A percentile compares a stretch with the other conserved stretches of the same genome.
Conservation (phyloP, 495 filamentous ascomycete genomes). For the Penicillium argentinense region DNA sequence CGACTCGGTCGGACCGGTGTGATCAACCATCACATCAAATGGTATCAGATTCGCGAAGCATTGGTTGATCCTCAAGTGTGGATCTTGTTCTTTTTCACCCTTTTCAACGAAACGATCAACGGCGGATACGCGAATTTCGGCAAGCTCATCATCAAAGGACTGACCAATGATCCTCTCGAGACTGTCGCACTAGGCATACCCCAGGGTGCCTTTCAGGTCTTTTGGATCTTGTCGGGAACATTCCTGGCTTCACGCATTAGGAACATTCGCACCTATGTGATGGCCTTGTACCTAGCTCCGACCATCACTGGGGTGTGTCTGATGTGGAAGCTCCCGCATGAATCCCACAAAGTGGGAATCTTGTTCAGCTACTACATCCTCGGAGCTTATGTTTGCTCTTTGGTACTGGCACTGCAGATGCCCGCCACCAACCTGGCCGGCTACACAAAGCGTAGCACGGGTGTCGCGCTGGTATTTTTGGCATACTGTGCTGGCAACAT, state of each 20-base stretch:
- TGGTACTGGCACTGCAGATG: slow-evolving; percentile 43
- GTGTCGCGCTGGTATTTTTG: slow-evolving; percentile 39
- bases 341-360: slow-evolving; percentile 32
- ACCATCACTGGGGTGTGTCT: slow-evolving; percentile 35
- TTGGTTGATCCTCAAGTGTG: slow-evolving; percentile 36
- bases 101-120: slow-evolving; percentile 40
- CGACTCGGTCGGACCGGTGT: slow-evolving; percentile 41
- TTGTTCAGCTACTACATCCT: slow-evolving; percentile 43
- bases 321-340: slow-evolving; percentile 36
- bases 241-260: slow-evolving; percentile 32
- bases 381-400: slow-evolving; percentile 37
- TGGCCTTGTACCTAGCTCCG: slow-evolving; percentile 36
- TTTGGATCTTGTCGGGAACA: slow-evolving; percentile 35
- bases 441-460: slow-evolving; percentile 44
- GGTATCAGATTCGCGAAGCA: slow-evolving; percentile 47
- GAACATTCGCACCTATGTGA: slow-evolving; percentile 36
- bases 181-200: slow-evolving; percentile 40
- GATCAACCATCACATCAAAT: slow-evolving; percentile 42
- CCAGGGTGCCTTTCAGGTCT: slow-evolving; percentile 38
- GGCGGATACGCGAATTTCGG: slow-evolving; percentile 39
- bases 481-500: slow-evolving; percentile 39
- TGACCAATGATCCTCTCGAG: slow-evolving; percentile 26
- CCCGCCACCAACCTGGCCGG: slow-evolving; percentile 41
- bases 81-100: slow-evolving; percentile 40
- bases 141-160: slow-evolving; percentile 41